Conservation (phyloP, 306 rosid genomes). For the Sophora flavescens region DNA sequence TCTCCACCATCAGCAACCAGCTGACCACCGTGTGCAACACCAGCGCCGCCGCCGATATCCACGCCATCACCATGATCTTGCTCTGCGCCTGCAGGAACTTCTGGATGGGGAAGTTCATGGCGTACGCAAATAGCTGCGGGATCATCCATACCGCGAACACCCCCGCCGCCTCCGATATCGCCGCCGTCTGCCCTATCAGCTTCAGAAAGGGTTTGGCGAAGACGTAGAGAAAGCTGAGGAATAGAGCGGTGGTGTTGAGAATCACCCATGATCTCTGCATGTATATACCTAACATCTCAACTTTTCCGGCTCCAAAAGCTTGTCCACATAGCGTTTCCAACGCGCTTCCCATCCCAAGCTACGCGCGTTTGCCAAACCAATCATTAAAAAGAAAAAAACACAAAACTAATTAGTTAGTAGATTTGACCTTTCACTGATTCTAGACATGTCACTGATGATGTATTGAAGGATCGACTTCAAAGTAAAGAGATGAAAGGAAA, state of each 20-base stretch:
- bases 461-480: no score
- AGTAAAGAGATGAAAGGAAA: no score
- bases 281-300: constrained; percentile 83
- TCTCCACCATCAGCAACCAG: constrained; percentile 74
- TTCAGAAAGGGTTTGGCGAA: constrained; percentile 62
- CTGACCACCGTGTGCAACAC: constrained; percentile 68
- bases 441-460: no score
- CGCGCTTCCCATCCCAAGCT: constrained; percentile 98
- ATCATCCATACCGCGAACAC: constrained; percentile 80
- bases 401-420: no score
- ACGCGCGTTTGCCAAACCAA: neutral
- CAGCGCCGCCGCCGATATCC: constrained; percentile 66
- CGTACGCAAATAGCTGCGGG: constrained; percentile 89
- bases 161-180: constrained; percentile 80
- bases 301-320: constrained; percentile 81
- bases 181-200: constrained; percentile 70
- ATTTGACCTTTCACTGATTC: no score
- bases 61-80: constrained; percentile 88
- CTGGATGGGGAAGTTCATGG: constrained; percentile 73
- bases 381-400: no score
- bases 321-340: constrained; percentile 93
- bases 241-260: constrained; percentile 53
- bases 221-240: constrained; percentile 59
- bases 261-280: constrained; percentile 95
- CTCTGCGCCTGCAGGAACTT: constrained; percentile 93